Conservation (phyloP, 352 stramenopile genomes). For the Phytopythium ostracodes region DNA sequence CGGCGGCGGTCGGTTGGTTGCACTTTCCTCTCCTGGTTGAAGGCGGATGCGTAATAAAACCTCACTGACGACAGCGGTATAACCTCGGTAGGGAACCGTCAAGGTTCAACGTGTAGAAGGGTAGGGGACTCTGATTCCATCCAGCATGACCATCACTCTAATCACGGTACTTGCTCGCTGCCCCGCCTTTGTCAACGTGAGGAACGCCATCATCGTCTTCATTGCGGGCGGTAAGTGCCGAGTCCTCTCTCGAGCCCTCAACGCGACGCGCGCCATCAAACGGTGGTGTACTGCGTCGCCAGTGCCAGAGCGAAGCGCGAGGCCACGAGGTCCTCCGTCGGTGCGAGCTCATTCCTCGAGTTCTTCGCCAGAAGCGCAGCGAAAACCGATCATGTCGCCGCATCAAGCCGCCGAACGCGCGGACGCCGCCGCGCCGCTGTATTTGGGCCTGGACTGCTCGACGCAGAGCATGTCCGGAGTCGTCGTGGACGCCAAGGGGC, state of each 20-base stretch:
- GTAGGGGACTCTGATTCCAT: neutral
- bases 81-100: neutral
- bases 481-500: constrained; percentile 32
- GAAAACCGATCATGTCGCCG: constrained; percentile 1
- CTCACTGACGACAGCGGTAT: neutral
- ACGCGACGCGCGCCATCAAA: neutral
- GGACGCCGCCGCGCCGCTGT: constrained; percentile 17
- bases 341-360: neutral
- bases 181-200: neutral
- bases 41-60: neutral
- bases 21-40: neutral
- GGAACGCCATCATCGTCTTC: neutral
- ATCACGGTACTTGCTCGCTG: neutral
- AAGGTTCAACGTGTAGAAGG: neutral
- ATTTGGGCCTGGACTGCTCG: constrained; percentile 76
- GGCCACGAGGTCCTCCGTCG: neutral
- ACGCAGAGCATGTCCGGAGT: constrained; percentile 84
- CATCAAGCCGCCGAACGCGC: neutral
- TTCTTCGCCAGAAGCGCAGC: neutral
- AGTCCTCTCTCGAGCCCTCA: neutral
- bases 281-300: neutral
- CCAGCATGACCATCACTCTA: neutral
- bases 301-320: neutral
- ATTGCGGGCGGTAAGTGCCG: neutral
- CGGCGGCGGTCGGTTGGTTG: neutral